Evolutionary conservation across 495 filamentous ascomycete species (phyloP), one percentile per base, ranked within the genome.

Genomic region (Xylaria sp.): DNA sequence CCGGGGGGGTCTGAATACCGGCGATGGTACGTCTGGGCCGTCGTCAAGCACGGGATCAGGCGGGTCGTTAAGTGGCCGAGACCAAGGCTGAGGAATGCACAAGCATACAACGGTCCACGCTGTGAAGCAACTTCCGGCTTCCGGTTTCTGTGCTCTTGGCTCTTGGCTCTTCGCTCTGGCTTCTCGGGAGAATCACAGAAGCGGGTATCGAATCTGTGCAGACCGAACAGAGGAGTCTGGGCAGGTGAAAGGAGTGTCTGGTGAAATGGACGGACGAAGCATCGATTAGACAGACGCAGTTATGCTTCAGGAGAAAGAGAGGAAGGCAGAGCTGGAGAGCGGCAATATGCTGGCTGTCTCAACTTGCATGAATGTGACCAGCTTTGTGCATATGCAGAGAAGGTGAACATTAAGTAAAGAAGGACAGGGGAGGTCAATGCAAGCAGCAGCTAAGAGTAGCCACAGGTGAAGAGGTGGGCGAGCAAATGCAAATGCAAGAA

Each of bases 351-450:
- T 62, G 62, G 57, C 57, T 62, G 67, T 52, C 43, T 53, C 55
- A 40, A 44, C 72, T 73, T 73, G 72, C 68, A 75, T 69, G 64
- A 71, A 77, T 73, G 74, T 67, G 70, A 71, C 67, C 69, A 68
- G 50, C 63, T 37, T 62, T n/a, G 35, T 69, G 68, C 68, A 71
- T 69, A 75, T 57, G 71, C 48, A 68, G 71, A 58, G 57, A 61
- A 37, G 41, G 63, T 33, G 59, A 70, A 69, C 65, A 71, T 69
- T 67, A 78, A 72, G n/a, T n/a, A n/a, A 77, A 73, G 72, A 73
- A 73, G 71, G 76, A 72, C 73, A 75, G 70, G 66, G 71, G 67
- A 73, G 68, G 80, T 82, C 74, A 79, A 77, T 77, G 75, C 75
- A 75, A 40, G 68, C 44, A 37, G 58, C 44, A 19, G 33, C 44